phyloP scores from a whole-genome alignment of 164 flowering plant genomes.

The Kalanchoe fedtschenkoi region DNA sequence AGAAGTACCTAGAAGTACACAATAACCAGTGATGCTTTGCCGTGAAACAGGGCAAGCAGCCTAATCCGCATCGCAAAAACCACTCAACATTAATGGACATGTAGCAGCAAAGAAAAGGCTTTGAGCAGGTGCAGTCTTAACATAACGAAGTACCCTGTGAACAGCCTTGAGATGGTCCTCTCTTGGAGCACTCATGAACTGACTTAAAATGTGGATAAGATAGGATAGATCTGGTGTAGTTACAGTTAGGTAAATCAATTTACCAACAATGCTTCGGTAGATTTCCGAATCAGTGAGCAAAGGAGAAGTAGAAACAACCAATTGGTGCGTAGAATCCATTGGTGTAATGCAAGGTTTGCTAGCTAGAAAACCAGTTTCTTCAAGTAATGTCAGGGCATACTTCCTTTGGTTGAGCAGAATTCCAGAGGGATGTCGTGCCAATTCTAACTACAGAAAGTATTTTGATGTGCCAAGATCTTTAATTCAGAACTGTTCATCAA shows the following conservation, averaged over 20 bases:
- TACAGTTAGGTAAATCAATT: slow-evolving; percentile 11
- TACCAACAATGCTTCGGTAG: slow-evolving; percentile 10
- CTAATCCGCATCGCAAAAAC: slow-evolving; percentile 9
- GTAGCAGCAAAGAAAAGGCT: neutral
- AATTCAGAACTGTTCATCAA: slow-evolving; percentile 6
- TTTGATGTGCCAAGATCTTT: slow-evolving; percentile 10
- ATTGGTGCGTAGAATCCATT: slow-evolving; percentile 2
- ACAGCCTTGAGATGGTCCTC: slow-evolving; percentile 1
- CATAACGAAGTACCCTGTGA: neutral
- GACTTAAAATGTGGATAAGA: slow-evolving; percentile 7
- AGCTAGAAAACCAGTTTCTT: slow-evolving; percentile 4
- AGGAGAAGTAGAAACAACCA: neutral
- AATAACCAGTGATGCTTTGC: slow-evolving; percentile 10
- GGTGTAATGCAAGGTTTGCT: slow-evolving; percentile 8
- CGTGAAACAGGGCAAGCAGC: neutral
- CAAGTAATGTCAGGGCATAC: slow-evolving; percentile 9
- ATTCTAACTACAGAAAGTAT: slow-evolving; percentile 14
- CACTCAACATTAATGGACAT: neutral
- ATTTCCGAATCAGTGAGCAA: neutral
- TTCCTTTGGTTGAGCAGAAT: slow-evolving; percentile 9
- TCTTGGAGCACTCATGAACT: slow-evolving; percentile 8
- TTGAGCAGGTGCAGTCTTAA: neutral
- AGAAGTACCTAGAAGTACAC: slow-evolving; percentile 4
- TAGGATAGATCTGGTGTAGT: slow-evolving; percentile 11
- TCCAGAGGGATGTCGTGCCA: slow-evolving; percentile 5